A percentile compares a stretch with the other conserved stretches of the same genome.
phyloP scores from a whole-genome alignment of 1,284 basidiomycete species.

The Athelia psychrophila region DNA sequence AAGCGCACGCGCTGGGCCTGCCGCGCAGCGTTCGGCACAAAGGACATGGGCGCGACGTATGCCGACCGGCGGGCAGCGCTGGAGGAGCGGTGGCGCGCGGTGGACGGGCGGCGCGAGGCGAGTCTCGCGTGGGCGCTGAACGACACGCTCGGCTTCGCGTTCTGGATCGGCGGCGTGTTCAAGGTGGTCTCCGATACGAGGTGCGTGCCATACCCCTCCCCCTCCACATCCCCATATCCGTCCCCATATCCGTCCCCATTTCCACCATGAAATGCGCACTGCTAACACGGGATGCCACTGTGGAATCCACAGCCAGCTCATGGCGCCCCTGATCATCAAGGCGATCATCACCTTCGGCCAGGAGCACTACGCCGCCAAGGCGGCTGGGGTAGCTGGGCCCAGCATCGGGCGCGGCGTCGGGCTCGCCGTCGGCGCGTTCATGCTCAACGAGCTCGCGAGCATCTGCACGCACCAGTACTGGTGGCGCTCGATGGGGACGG shows the following conservation, averaged over 20 bases:
- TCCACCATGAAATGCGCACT: no score
- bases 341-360: conserved; percentile 69
- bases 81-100: conserved; percentile 51
- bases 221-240: no score
- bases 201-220: no score
- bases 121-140: conserved; percentile 70
- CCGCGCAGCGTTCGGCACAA: no score
- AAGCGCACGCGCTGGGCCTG: conserved; percentile 41
- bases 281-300: no score
- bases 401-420: conserved; percentile 65
- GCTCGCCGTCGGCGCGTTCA: conserved; percentile 71
- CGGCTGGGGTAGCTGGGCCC: conserved; percentile 33
- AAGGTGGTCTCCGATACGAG: conserved; percentile 21
- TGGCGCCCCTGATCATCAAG: conserved; percentile 60
- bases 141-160: conserved; percentile 63
- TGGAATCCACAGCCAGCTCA: conserved; percentile 58
- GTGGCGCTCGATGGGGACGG: conserved; percentile 73
- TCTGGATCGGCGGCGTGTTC: conserved; percentile 68
- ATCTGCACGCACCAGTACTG: conserved; percentile 75
- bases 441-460: conserved; percentile 55
- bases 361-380: conserved; percentile 35
- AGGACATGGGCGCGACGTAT: conserved; percentile 14
- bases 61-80: conserved; percentile 24
- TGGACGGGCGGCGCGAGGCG: conserved; percentile 44
- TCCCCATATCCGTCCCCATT: no score